phyloP scores from a whole-genome alignment of 176 grass and related monocot genomes.

The barley (Hordeum vulgare) region DNA sequence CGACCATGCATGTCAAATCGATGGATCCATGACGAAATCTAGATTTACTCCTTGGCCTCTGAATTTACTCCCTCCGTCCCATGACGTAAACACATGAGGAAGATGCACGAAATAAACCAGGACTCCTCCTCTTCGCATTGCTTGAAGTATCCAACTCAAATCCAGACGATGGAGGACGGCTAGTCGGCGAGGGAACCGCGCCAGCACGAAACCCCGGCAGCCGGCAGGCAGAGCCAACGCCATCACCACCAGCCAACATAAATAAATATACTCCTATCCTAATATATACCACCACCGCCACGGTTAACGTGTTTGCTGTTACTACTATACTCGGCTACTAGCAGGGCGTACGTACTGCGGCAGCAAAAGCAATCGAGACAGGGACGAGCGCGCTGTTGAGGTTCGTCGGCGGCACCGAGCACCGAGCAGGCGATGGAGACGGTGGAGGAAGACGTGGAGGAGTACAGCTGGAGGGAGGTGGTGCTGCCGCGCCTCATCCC shows the following conservation, averaged over 20 bases:
- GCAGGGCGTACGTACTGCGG: too few relatives aligned
- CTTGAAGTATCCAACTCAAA: background rate
- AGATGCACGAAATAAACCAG: background rate
- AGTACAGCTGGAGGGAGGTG: conserved; percentile 91
- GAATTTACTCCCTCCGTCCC: too few relatives aligned
- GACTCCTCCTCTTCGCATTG: too few relatives aligned
- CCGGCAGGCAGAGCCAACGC: background rate
- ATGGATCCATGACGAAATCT: too few relatives aligned
- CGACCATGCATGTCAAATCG: too few relatives aligned
- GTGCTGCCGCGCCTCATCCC: conserved; percentile 62
- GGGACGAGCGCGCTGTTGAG: background rate
- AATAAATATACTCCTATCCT: too few relatives aligned
- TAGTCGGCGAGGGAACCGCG: background rate
- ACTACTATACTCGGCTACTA: too few relatives aligned
- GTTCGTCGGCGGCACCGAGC: background rate
- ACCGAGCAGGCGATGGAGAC: conserved; percentile 39
- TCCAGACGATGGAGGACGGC: background rate
- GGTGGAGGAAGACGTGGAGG: conserved; percentile 62
- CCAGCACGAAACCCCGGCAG: background rate
- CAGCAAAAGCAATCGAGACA: background rate
- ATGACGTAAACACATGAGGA: background rate
- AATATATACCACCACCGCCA: too few relatives aligned
- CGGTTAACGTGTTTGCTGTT: too few relatives aligned
- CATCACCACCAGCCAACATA: background rate
- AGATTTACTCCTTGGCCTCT: too few relatives aligned